phyloP scores from a whole-genome alignment of 2,329 filamentous ascomycete species.

The Fusarium sp. region DNA sequence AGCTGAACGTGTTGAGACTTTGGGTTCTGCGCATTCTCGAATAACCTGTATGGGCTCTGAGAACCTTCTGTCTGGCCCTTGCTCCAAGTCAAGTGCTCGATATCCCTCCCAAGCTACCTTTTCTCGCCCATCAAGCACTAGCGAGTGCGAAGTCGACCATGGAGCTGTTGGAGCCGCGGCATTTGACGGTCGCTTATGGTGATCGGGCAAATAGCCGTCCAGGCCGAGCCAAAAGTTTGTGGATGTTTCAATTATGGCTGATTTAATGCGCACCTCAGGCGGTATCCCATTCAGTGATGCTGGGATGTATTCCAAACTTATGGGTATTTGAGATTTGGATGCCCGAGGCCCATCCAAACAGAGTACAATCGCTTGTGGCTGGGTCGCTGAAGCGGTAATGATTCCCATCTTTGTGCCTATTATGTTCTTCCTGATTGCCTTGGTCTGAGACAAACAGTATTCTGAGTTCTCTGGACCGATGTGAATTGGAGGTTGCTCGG shows the following conservation, averaged over 20 bases:
- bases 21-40: too few species aligned
- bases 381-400: background rate
- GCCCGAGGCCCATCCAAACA: background rate
- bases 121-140: background rate
- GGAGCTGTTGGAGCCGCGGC: background rate
- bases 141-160: background rate
- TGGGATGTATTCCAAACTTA: background rate
- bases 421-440: background rate
- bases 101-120: background rate
- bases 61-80: background rate
- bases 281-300: accelerated
- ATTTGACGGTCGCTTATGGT: background rate
- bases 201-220: background rate
- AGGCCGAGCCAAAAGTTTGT: slow-evolving; percentile 8
- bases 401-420: background rate
- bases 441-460: slow-evolving; percentile 1
- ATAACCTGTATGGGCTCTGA: background rate
- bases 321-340: background rate
- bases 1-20: background rate
- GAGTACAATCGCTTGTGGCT: background rate
- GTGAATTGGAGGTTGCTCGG: slow-evolving; percentile 1
- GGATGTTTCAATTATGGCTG: background rate
- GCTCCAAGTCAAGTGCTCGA: accelerated
- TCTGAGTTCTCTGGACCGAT: background rate
- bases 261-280: background rate